These are phyloP conservation scores for Mangifera indica DNA, from an alignment of 345 rosid species.

Conservation along the genomic window DNA sequence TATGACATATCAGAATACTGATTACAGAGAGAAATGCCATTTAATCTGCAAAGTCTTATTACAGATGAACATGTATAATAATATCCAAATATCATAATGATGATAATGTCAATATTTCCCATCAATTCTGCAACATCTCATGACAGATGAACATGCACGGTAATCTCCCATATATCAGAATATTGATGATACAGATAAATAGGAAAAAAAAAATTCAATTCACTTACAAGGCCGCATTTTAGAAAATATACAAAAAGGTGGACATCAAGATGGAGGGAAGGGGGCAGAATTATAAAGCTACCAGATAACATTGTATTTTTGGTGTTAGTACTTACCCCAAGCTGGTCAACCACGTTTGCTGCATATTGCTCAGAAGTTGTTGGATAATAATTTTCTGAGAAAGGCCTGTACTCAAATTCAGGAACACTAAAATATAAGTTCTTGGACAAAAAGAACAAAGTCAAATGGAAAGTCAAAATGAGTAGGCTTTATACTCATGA, in stretches of 20 bases:
- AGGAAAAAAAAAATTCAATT: not conserved
- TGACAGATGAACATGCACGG: not conserved
- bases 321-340: constrained; percentile 52
- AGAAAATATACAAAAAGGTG: not conserved
- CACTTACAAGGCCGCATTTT: not conserved
- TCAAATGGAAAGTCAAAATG: not conserved
- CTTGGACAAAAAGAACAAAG: constrained; percentile 3
- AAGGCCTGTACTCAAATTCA: constrained; percentile 48
- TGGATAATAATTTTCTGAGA: constrained; percentile 42
- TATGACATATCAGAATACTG: not conserved
- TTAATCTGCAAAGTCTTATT: not conserved
- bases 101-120: not conserved
- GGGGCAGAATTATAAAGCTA: constrained; percentile 1
- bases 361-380: constrained; percentile 52
- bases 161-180: constrained; percentile 4
- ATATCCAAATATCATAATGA: not conserved
- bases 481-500: not conserved
- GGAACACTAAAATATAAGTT: constrained; percentile 12
- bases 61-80: not conserved
- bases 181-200: not conserved
- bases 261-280: not conserved
- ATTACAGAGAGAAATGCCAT: not conserved
- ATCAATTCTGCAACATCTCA: constrained; percentile 15
- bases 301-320: constrained; percentile 4
- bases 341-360: constrained; percentile 59